Evolutionary conservation across 2,329 filamentous ascomycete genomes (phyloP).

Genomic region (Cladosporium sp.): DNA sequence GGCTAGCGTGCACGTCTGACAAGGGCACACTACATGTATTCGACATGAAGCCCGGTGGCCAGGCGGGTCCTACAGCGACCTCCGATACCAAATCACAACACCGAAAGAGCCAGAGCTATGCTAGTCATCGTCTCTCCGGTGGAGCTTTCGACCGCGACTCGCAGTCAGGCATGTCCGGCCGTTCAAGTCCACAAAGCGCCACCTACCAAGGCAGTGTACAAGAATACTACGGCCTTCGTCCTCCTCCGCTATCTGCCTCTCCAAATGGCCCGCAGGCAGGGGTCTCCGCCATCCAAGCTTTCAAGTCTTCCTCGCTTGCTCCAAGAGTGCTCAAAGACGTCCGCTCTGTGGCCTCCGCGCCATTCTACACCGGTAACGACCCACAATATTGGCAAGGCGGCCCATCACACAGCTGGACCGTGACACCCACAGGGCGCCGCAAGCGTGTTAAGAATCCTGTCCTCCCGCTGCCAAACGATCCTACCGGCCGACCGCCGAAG

Average conservation of each 20-base stretch:
- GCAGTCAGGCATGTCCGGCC: conserved; percentile 29
- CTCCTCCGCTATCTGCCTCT: conserved; percentile 31
- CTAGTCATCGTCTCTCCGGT: conserved; percentile 25
- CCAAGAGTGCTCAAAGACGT: conserved; percentile 86
- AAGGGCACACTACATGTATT: conserved; percentile 96
- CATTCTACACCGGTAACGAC: conserved; percentile 76
- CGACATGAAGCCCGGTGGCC: conserved; percentile 66
- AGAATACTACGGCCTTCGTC: conserved; percentile 37
- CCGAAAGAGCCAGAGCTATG: conserved; percentile 25
- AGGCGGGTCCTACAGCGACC: conserved; percentile 36
- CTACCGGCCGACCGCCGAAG: conserved; percentile 66
- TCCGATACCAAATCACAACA: conserved; percentile 19
- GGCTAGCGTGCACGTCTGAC: conserved; percentile 91
- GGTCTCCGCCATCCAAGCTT: conserved; percentile 30
- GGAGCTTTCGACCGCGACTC: conserved; percentile 25
- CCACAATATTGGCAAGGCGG: conserved; percentile 44
- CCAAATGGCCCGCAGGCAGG: conserved; percentile 24
- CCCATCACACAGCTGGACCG: conserved; percentile 31
- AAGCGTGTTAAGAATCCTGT: conserved; percentile 36
- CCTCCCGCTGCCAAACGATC: conserved; percentile 53
- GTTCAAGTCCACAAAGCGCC: conserved; percentile 28
- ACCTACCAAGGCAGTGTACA: conserved; percentile 35
- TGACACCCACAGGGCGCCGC: conserved; percentile 39
- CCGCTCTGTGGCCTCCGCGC: conserved; percentile 78
- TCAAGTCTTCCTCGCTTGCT: conserved; percentile 46